phyloP scores from a whole-genome alignment of 495 filamentous ascomycete species.

The Podospora sp. region DNA sequence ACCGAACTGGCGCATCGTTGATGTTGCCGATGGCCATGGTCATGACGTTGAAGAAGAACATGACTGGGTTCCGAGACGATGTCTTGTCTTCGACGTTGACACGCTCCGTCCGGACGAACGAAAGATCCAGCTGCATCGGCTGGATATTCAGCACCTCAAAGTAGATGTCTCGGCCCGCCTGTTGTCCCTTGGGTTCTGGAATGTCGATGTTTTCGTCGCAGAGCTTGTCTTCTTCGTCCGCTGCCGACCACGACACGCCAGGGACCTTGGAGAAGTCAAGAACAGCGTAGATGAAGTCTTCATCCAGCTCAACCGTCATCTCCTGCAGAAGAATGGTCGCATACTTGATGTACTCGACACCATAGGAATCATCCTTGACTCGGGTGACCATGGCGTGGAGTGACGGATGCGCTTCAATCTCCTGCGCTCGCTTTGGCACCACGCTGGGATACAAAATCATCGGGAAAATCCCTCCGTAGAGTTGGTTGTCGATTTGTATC shows the following conservation, averaged over 20 bases:
- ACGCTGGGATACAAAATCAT: conserved; percentile 97
- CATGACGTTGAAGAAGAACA: conserved; percentile 98
- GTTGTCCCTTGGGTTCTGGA: conserved; percentile 83
- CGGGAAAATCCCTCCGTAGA: conserved; percentile 97
- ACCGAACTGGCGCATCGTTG: conserved; percentile 91
- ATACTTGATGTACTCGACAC: conserved; percentile 98
- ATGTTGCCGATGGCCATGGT: conserved; percentile 99
- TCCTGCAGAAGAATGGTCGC: conserved; percentile 91
- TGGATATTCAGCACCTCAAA: conserved; percentile 96
- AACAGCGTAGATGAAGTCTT: conserved; percentile 96
- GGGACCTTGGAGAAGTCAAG: conserved; percentile 94
- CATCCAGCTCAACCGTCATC: conserved; percentile 97
- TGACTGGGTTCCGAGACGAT: conserved; percentile 85
- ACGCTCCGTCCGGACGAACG: conserved; percentile 93
- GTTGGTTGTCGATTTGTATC: conserved; percentile 99
- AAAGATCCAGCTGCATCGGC: conserved; percentile 96
- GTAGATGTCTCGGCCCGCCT: conserved; percentile 89
- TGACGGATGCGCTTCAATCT: conserved; percentile 95
- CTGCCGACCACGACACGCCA: conserved; percentile 87
- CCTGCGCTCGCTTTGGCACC: conserved; percentile 96
- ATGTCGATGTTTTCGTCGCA: conserved; percentile 90
- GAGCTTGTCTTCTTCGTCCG: conserved; percentile 75
- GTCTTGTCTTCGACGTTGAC: conserved; percentile 95
- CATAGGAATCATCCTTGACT: conserved; percentile 97
- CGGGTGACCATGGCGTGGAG: conserved; percentile 88